phyloP scores from a whole-genome alignment of 805 yeast species.

The Myxozyma nipponensis region DNA sequence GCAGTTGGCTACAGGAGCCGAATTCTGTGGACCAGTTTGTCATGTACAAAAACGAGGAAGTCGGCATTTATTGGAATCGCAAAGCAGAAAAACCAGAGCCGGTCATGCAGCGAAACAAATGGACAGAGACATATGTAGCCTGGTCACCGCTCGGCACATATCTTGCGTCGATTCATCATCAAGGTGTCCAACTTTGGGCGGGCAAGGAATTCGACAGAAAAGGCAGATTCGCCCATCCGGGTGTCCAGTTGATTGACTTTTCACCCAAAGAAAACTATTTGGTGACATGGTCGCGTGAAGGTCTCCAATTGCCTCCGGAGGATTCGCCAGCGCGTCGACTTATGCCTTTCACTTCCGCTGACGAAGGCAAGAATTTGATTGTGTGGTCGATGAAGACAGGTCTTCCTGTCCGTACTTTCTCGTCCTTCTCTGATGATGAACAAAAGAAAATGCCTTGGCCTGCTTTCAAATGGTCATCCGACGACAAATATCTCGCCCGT shows the following conservation, averaged over 20 bases:
- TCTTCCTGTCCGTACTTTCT: conserved; percentile 82
- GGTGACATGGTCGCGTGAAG: conserved; percentile 84
- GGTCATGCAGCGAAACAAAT: conserved; percentile 68
- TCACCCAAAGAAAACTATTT: conserved; percentile 88
- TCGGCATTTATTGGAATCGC: conserved; percentile 84
- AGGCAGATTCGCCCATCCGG: conserved; percentile 78
- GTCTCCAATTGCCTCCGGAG: conserved; percentile 67
- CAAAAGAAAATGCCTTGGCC: conserved; percentile 82
- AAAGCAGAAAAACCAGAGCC: conserved; percentile 67
- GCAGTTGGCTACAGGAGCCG: conserved; percentile 86
- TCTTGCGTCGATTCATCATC: conserved; percentile 81
- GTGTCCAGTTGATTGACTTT: conserved; percentile 83
- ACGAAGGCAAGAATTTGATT: conserved; percentile 89
- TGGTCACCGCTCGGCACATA: conserved; percentile 94
- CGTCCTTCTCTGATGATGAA: conserved; percentile 65
- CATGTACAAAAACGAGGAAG: conserved; percentile 71
- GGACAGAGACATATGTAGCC: conserved; percentile 83
- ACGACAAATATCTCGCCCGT: conserved; percentile 92
- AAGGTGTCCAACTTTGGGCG: conserved; percentile 96
- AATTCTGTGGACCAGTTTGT: conserved; percentile 87
- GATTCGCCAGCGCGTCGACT: conserved; percentile 59
- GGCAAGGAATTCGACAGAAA: conserved; percentile 73
- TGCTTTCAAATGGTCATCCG: conserved; percentile 89
- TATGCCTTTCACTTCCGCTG: conserved; percentile 81
- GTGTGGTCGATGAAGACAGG: conserved; percentile 89